Percentiles rank a stretch among this genome's conserved stretches.
Conservation (phyloP, 2,329 filamentous ascomycete species). For the Trichoderma koningii region DNA sequence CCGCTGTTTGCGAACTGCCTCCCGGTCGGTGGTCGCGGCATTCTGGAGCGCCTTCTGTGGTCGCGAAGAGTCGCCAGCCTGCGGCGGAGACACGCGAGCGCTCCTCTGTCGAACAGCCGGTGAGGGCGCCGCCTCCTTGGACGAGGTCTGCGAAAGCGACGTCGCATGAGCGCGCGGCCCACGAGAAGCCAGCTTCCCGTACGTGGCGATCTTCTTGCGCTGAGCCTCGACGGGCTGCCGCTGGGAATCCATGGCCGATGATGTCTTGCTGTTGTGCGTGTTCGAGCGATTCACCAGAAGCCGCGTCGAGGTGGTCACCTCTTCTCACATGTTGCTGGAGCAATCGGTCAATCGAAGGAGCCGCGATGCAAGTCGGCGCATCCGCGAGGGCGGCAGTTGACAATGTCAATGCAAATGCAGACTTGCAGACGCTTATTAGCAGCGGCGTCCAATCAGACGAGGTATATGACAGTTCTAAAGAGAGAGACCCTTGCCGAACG, state of each 20-base stretch:
- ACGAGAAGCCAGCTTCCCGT: conserved; percentile 19
- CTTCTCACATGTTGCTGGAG: conserved; percentile 14
- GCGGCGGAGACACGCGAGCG: neutral
- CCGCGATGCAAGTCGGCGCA: conserved; percentile 17
- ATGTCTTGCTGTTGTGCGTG: neutral
- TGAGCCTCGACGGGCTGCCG: neutral
- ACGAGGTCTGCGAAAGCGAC: conserved; percentile 1
- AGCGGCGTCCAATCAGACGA: conserved; percentile 18
- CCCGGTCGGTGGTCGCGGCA: neutral
- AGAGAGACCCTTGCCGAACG: conserved; percentile 1
- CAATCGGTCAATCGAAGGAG: neutral
- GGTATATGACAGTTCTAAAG: conserved; percentile 24
- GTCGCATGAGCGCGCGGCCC: conserved; percentile 1
- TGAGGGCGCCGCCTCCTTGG: neutral
- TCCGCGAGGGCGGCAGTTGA: neutral
- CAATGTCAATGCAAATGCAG: conserved; percentile 17
- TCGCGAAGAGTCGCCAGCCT: neutral
- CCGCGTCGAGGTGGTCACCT: neutral
- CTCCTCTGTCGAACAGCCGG: neutral
- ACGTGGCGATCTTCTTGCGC: conserved; percentile 16
- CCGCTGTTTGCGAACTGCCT: neutral
- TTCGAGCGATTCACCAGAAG: neutral
- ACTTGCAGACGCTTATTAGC: conserved; percentile 16
- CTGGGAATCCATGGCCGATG: conserved; percentile 13
- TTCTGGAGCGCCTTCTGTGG: neutral